A percentile compares a stretch with the other conserved stretches of the same genome.
These are phyloP conservation scores for Hypholoma fasciculare DNA, from an alignment of 768 basidiomycete species.

Conservation along the genomic window DNA sequence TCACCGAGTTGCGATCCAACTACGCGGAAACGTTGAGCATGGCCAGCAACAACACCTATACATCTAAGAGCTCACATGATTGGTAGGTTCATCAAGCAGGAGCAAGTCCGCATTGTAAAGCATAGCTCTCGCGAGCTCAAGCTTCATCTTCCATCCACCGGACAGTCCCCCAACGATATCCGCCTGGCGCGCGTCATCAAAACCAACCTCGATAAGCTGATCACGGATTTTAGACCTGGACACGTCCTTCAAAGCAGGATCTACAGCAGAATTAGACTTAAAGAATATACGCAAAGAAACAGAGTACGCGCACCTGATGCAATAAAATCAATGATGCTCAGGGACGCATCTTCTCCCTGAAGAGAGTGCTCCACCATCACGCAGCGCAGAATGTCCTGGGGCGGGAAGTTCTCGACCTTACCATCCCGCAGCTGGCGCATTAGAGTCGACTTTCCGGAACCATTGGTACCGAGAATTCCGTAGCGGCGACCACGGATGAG, in stretches of 20 bases:
- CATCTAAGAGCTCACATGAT: conserved; percentile 63
- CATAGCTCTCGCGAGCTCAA: conserved; percentile 95
- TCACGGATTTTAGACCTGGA: conserved; percentile 72
- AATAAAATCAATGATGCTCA: conserved; percentile 88
- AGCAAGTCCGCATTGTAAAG: conserved; percentile 89
- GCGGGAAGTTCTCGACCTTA: conserved; percentile 96
- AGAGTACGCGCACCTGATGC: conserved; percentile 56
- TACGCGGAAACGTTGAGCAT: conserved; percentile 63
- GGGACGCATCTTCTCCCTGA: conserved; percentile 87
- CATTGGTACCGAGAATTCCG: conserved; percentile 95
- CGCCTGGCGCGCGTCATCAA: conserved; percentile 81
- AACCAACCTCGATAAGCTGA: conserved; percentile 87
- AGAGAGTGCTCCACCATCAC: conserved; percentile 98
- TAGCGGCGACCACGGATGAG: conserved; percentile 91
- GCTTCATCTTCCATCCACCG: conserved; percentile 99
- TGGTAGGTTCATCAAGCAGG: conserved; percentile 90
- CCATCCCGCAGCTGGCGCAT: conserved; percentile 95
- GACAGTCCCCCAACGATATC: conserved; percentile 89
- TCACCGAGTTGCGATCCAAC: conserved; percentile 83
- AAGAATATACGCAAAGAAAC: too few species aligned
- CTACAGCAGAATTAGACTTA: conserved; percentile 35
- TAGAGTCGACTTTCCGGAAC: conserved; percentile 93
- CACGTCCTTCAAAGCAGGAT: conserved; percentile 63
- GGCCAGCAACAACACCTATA: conserved; percentile 39
- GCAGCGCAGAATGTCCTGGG: conserved; percentile 80